Percentiles rank a stretch among this genome's conserved stretches.
Evolutionary conservation across 2,329 filamentous ascomycete genomes (phyloP).

Genomic region (Aquanectria penicillioides): DNA sequence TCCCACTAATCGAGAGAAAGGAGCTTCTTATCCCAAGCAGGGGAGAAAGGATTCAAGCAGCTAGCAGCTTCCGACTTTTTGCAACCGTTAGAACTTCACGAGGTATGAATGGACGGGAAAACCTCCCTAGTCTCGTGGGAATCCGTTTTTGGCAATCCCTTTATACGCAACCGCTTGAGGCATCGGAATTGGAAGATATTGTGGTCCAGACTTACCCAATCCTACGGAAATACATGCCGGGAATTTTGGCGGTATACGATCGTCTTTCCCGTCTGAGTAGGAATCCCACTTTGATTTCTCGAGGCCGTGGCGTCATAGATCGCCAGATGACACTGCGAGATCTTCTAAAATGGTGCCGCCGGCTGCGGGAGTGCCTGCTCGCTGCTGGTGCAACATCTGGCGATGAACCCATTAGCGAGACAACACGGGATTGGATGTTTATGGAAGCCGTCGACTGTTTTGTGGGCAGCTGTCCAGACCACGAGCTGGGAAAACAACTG

Average conservation of each 20-base stretch:
- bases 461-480: conserved; percentile 79
- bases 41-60: conserved; percentile 85
- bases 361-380: conserved; percentile 74
- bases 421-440: conserved; percentile 83
- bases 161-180: conserved; percentile 71
- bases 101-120: conserved; percentile 73
- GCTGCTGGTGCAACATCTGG: conserved; percentile 71
- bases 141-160: conserved; percentile 86
- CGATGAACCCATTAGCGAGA: conserved; percentile 77
- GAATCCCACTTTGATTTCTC: conserved; percentile 48
- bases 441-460: conserved; percentile 95
- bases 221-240: conserved; percentile 69
- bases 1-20: conserved; percentile 92
- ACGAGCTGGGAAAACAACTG: conserved; percentile 67
- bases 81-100: conserved; percentile 86
- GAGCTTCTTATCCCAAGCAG: conserved; percentile 90
- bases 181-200: conserved; percentile 78
- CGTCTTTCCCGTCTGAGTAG: conserved; percentile 63
- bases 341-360: conserved; percentile 89
- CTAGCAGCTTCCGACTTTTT: conserved; percentile 87
- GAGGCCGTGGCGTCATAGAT: conserved; percentile 55
- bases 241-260: conserved; percentile 68
- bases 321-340: conserved; percentile 77
- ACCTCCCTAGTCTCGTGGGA: conserved; percentile 80
- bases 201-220: conserved; percentile 76